Evolutionary conservation across 2,329 filamentous ascomycete genomes (phyloP), one percentile per base, ranked within the genome.

Genomic region (Pezicula rhizophila): DNA sequence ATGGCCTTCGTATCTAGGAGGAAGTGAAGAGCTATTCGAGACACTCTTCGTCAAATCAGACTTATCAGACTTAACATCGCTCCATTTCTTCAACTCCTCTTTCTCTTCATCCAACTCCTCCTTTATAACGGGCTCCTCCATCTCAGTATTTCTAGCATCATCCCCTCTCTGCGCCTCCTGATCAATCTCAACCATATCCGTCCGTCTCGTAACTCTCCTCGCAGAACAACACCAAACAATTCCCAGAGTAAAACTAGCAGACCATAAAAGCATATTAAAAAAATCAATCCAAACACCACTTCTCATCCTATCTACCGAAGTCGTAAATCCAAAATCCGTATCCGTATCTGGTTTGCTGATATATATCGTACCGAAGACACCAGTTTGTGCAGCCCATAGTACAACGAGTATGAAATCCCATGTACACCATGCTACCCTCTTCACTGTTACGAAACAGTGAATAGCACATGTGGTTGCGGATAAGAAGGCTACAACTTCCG

Each of bases 271-370:
- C 66, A 88, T 77, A 62, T 84, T 87, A 44, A 78, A 70, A 42
- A 93, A 66, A 64, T 90, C 84, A 43, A 95, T 75, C 85, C 87
- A 93, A 17, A 92, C 87, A 7, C 87, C 87, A 60, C 82, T 81
- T 70, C 88, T 88, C 89, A 95, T 95, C 34, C 34, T 41, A 12
- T 12, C 4, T 12, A 34, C n/a, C 15, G 34, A 40, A 15, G 25
- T 38, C 34, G 31, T 45, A 33, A 35, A 12, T 14, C 15, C 34
- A 15, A 15, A 14, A 33, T n/a, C 38, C 8, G 40, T 25, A 2
- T 26, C 14, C 10, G 11, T 35, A 14, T 8, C 15, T 5, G 8
- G 15, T 15, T 31, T 34, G 25, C 37, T 37, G 40, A 48, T 46
- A 33, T 33, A 28, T 62, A 74, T 80, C 60, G 76, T 80, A 50